phyloP scores from a whole-genome alignment of 1,284 basidiomycete species.

The Naganishia sp. region DNA sequence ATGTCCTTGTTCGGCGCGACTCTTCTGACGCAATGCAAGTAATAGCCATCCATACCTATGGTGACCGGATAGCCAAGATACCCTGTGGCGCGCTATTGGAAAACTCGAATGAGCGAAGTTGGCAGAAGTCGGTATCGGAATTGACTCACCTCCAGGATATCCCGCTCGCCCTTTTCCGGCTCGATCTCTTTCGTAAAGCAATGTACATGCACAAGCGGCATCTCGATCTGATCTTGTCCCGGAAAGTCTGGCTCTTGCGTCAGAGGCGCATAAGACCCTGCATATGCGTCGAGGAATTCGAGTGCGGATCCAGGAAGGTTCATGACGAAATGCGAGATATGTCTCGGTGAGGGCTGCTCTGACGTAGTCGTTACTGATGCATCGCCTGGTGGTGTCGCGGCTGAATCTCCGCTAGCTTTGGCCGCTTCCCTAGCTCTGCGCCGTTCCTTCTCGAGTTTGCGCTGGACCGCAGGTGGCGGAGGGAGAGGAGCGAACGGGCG shows the following conservation, averaged over 20 bases:
- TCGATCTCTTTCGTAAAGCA: conserved; percentile 93
- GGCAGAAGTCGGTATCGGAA: background rate
- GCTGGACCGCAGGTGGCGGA: conserved; percentile 28
- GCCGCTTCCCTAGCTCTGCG: conserved; percentile 34
- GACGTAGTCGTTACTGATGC: background rate
- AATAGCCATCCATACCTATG: conserved; percentile 57
- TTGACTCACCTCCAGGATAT: conserved; percentile 72
- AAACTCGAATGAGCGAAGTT: background rate
- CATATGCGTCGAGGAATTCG: conserved; percentile 84
- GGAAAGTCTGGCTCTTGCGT: conserved; percentile 37
- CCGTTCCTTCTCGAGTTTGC: conserved; percentile 40
- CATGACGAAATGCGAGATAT: conserved; percentile 89
- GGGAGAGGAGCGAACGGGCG: conserved; percentile 63
- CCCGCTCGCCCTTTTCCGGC: conserved; percentile 63
- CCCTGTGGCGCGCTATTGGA: conserved; percentile 68
- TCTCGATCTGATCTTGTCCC: conserved; percentile 41
- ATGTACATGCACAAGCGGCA: conserved; percentile 93
- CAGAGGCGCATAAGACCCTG: conserved; percentile 61
- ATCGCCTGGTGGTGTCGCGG: background rate
- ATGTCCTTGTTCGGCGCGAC: conserved; percentile 98
- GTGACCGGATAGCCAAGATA: conserved; percentile 64
- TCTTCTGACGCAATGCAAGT: conserved; percentile 78
- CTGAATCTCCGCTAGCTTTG: conserved; percentile 3
- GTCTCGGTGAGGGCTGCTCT: conserved; percentile 45
- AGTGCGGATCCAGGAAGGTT: conserved; percentile 93